Evolutionary conservation across 371 early-diverging fungal species (phyloP), one percentile per base, ranked within the genome.

Genomic region (Syncephalastrum contaminatum): DNA sequence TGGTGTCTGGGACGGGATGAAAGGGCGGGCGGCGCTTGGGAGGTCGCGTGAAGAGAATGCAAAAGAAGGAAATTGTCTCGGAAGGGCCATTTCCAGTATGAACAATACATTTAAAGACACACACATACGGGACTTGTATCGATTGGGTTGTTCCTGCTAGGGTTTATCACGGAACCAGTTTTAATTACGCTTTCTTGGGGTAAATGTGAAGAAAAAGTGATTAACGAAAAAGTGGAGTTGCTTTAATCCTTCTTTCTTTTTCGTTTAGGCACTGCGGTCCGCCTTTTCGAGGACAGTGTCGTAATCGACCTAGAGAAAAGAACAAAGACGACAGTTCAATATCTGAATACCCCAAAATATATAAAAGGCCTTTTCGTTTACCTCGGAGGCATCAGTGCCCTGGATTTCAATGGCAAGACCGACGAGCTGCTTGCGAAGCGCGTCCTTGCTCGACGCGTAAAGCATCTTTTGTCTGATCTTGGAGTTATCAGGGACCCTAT

Each of bases 361-460:
- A 19, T 16, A 14, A 25, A 7, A 48, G 27, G 15, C 41, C 15
- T 18, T 44, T 30, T 43, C 22, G 20, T 43, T 62, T 66, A 77
- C 81, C 71, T 90, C 91, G 41, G 84, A 77, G 13, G 66, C 40
- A 50, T 93, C 93, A 50, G 91, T 93, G 60, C 87, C 90, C 81
- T 97, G 97, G 62, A 96, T 77, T 53, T 94, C 94, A 49, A 77
- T 68, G 52, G 75, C 82, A 55, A 94, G 57, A 52, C 95, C 96
- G 43, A 81, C 82, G 51, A 95, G 82, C 49, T 71, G 68, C 72
- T 77, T 87, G 69, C 90, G 87, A 42, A 97, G 66, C 50, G 86
- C 88, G 42, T 88, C 88, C 78, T 92, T 94, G 81, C 87, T 88
- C 53, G 92, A 84, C 49, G 97, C 88, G 80, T 94, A 96, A 64